These are phyloP conservation scores for Penicillium digitatum DNA, from an alignment of 2,329 filamentous ascomycete species.

Conservation along the genomic window DNA sequence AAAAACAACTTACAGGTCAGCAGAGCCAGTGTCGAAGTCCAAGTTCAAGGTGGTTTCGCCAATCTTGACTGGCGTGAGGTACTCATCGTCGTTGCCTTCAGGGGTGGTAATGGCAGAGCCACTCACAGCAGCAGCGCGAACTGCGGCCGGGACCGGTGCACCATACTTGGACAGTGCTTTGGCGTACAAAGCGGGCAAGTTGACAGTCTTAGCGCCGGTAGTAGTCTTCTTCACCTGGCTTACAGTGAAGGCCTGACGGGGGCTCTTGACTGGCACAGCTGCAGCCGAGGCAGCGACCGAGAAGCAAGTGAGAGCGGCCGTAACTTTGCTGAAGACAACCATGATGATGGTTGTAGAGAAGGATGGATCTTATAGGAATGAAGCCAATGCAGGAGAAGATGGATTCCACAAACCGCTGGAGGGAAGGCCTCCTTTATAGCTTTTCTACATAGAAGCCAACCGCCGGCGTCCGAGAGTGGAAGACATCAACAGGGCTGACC, in stretches of 20 bases:
- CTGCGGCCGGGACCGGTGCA: conserved; percentile 25
- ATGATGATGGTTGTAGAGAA: conserved; percentile 22
- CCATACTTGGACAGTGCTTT: conserved; percentile 31
- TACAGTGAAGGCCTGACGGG: conserved; percentile 32
- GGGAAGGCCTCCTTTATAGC: conserved; percentile 25
- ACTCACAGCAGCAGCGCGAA: conserved; percentile 32
- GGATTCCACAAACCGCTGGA: conserved; percentile 8
- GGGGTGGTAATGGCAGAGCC: conserved; percentile 44
- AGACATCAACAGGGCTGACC: not conserved
- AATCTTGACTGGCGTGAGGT: conserved; percentile 59
- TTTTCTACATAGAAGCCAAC: conserved; percentile 4
- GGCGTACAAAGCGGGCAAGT: conserved; percentile 31
- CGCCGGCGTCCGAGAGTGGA: not conserved
- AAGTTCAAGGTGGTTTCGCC: conserved; percentile 61
- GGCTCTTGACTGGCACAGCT: conserved; percentile 26
- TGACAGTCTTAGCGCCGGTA: conserved; percentile 22
- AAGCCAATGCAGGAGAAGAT: conserved; percentile 16
- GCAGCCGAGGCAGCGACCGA: conserved; percentile 29
- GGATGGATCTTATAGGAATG: conserved; percentile 5
- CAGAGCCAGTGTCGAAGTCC: conserved; percentile 67
- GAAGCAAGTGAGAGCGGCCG: conserved; percentile 26
- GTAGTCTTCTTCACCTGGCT: conserved; percentile 26
- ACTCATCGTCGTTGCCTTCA: conserved; percentile 53
- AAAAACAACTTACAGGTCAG: conserved; percentile 57
- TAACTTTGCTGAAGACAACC: conserved; percentile 35